Base-by-base conservation (phyloP, 176 grass and related monocot species). In the Musa beccarii region DNA sequence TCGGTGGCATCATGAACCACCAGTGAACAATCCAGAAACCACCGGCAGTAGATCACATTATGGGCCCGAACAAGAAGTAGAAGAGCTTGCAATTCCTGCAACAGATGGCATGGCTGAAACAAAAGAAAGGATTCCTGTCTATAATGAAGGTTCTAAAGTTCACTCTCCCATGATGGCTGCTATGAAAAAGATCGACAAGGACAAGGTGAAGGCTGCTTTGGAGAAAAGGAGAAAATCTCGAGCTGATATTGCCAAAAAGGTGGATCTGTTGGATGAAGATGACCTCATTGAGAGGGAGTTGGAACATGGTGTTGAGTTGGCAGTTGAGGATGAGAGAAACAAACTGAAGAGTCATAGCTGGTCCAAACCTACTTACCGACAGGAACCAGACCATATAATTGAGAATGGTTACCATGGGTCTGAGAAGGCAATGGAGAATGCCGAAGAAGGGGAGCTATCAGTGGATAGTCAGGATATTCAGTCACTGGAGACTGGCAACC, bases 231-330 rank as follows among this genome's bases (percentile, higher is more conserved):
- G 84, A 71, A 87, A 89, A 79, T 79, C 80, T 2, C 86, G 86
- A 73, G 70, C 68, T 68, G 86, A 89, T 34, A 59, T 79, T 63
- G 71, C 83, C 54, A 87, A 72, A 77, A 96, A 87, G 75, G 81
- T 81, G 79, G 89, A 96, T 13, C 50, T 79, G 8, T 65, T 86
- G 54, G 87, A 86, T 75, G 89, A 86, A 13, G 92, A 92, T 79
- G 89, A 86, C 71, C 87, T 92, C 29, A 84, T 88, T 11, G 87
- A 86, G 79, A 92, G 92, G 78, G 92, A 92, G 80, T 76, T 96
- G 79, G 92, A 96, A 74, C 83, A 92, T 78, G 89, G 87, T 22
- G 85, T 88, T 68, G 92, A 96, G 76, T 82, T 85, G 75, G 92
- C 85, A 77, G 90, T 83, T 3, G 78, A 83, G 74, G 86, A 87